Conservation (phyloP, 768 basidiomycete genomes). For the Phylloporus scabripes region DNA sequence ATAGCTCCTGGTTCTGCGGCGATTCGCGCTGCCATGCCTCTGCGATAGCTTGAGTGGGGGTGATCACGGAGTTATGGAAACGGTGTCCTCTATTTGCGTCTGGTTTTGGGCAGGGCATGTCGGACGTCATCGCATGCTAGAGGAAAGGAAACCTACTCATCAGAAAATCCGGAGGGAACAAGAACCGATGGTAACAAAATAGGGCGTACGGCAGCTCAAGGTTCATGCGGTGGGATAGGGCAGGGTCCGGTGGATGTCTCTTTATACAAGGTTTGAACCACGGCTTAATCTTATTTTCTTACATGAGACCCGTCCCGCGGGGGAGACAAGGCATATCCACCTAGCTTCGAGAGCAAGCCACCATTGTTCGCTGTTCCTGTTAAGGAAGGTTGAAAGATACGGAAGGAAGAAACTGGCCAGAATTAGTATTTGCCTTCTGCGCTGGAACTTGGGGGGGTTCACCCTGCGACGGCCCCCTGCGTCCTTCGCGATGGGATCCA, state of each 20-base stretch:
- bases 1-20: constrained; percentile 51
- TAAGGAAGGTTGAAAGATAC: constrained; percentile 31
- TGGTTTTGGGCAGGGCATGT: constrained; percentile 32
- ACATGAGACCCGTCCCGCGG: constrained; percentile 23
- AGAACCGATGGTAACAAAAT: constrained; percentile 28
- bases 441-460: constrained; percentile 28
- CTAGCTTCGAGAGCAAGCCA: constrained; percentile 19
- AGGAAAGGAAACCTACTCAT: constrained; percentile 27
- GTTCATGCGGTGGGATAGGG: constrained; percentile 29
- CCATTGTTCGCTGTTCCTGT: constrained; percentile 30
- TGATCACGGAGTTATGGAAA: constrained; percentile 28
- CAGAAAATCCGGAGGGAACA: constrained; percentile 19
- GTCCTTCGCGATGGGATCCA: constrained; percentile 24
- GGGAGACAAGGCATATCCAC: constrained; percentile 13
- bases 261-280: constrained; percentile 34
- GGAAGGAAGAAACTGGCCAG: constrained; percentile 25
- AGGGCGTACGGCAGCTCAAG: constrained; percentile 35
- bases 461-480: constrained; percentile 24
- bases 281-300: constrained; percentile 27
- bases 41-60: constrained; percentile 60
- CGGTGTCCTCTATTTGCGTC: constrained; percentile 27
- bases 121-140: constrained; percentile 35
- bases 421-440: constrained; percentile 30
- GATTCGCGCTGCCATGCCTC: constrained; percentile 64
- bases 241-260: constrained; percentile 28